Conservation (phyloP, 352 stramenopile species). For the Phytophthora hybrid region DNA sequence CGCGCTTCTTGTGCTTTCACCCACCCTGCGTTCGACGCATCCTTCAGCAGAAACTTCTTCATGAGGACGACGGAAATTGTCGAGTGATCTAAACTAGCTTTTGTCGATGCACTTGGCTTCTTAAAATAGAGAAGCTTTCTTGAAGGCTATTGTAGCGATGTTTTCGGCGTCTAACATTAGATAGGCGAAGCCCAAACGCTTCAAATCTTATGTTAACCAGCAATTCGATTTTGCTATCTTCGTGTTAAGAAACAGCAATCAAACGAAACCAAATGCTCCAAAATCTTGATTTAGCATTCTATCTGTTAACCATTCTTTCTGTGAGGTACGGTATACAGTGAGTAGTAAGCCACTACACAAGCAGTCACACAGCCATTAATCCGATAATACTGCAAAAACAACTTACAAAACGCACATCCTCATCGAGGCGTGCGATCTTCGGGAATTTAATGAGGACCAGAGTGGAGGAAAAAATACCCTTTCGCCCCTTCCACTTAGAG, state of each 20-base stretch:
- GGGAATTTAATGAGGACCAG: too few relatives aligned
- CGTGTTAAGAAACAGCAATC: background rate
- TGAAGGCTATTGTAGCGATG: background rate
- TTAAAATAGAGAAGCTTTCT: background rate
- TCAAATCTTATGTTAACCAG: background rate
- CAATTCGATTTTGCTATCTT: background rate
- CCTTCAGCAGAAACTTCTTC: constrained; percentile 2
- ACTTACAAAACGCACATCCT: too few relatives aligned
- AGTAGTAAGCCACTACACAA: too few relatives aligned
- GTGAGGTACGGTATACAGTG: constrained; percentile 7
- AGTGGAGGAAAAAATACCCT: too few relatives aligned
- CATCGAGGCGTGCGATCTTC: too few relatives aligned
- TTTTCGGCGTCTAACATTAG: background rate
- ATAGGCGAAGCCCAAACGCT: background rate
- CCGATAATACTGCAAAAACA: too few relatives aligned
- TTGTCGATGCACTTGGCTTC: background rate
- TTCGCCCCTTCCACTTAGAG: too few relatives aligned
- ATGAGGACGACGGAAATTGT: background rate
- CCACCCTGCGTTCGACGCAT: background rate
- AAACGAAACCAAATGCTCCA: constrained; percentile 4
- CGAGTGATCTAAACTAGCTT: background rate
- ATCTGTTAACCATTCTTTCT: constrained; percentile 2
- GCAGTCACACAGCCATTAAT: too few relatives aligned
- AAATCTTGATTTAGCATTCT: background rate
- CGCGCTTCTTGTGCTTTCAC: background rate